Evolutionary conservation across 129 eudicot species (phyloP).

Genomic region (Scalesia atractyloides): DNA sequence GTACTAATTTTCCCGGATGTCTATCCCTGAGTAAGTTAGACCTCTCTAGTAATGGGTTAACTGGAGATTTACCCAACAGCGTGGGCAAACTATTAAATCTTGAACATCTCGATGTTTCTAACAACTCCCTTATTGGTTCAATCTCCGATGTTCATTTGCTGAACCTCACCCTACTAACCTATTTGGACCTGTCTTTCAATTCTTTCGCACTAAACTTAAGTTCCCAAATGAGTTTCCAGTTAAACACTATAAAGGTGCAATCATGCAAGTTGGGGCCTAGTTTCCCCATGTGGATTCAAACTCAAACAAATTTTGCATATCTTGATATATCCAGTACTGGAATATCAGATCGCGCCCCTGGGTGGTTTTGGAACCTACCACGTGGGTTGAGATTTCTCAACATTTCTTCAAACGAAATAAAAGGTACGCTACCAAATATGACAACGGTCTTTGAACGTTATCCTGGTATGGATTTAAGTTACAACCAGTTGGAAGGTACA

Average conservation of each 20-base stretch:
- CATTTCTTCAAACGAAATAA: slow-evolving; percentile 32
- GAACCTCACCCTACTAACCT: slow-evolving; percentile 12
- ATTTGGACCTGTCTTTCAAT: slow-evolving; percentile 35
- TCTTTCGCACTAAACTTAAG: slow-evolving; percentile 15
- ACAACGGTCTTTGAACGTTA: not conserved
- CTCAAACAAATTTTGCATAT: slow-evolving; percentile 9
- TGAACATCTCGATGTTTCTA: slow-evolving; percentile 17
- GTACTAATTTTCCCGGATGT: not conserved
- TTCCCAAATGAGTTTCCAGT: too few species aligned
- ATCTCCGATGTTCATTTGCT: slow-evolving; percentile 27
- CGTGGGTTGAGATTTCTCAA: slow-evolving; percentile 1
- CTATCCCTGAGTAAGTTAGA: not conserved
- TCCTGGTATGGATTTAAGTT: slow-evolving; percentile 27
- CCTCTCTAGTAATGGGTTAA: slow-evolving; percentile 16
- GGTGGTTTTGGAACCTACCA: slow-evolving; percentile 39
- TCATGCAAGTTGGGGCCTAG: slow-evolving; percentile 39
- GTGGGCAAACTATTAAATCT: slow-evolving; percentile 17
- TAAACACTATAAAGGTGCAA: slow-evolving; percentile 13
- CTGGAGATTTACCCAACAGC: not conserved
- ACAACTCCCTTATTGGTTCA: slow-evolving; percentile 26
- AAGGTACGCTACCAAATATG: slow-evolving; percentile 30
- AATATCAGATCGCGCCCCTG: slow-evolving; percentile 39
- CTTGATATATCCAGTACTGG: slow-evolving; percentile 42
- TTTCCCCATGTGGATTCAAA: slow-evolving; percentile 47
- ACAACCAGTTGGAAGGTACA: not conserved